phyloP scores from a whole-genome alignment of 2,329 filamentous ascomycete species.

The Penicillium sp. region DNA sequence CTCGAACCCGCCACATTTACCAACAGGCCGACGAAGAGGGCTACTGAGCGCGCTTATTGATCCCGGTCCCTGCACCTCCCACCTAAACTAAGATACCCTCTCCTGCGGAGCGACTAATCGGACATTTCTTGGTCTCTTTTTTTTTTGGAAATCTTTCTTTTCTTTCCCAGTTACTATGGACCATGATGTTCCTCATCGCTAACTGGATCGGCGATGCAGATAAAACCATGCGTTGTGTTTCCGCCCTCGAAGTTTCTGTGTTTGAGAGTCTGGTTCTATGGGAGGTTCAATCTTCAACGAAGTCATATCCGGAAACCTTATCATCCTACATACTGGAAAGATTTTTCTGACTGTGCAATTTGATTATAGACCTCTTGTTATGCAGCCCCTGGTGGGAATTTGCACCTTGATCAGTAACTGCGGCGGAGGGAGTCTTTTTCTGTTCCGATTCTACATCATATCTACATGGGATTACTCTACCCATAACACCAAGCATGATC shows the following conservation, averaged over 20 bases:
- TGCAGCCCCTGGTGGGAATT: background rate
- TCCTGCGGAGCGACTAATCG: background rate
- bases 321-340: background rate
- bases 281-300: constrained; percentile 18
- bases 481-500: background rate
- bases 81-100: background rate
- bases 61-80: background rate
- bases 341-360: background rate
- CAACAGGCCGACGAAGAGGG: constrained; percentile 71
- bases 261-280: constrained; percentile 15
- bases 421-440: background rate
- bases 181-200: constrained; percentile 25
- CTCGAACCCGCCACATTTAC: constrained; percentile 80
- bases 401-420: background rate
- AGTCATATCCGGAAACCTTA: background rate
- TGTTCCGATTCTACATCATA: background rate
- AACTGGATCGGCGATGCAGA: constrained; percentile 30
- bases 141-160: constrained; percentile 8
- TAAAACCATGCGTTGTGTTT: constrained; percentile 19
- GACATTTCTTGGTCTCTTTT: constrained; percentile 8
- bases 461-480: background rate
- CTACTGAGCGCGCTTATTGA: constrained; percentile 29
- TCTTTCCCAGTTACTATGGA: constrained; percentile 12
- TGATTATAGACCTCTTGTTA: background rate
- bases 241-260: constrained; percentile 17